Evolutionary conservation across 495 filamentous ascomycete genomes (phyloP), one percentile per base, ranked within the genome.

Genomic region (Thozetella sp.): DNA sequence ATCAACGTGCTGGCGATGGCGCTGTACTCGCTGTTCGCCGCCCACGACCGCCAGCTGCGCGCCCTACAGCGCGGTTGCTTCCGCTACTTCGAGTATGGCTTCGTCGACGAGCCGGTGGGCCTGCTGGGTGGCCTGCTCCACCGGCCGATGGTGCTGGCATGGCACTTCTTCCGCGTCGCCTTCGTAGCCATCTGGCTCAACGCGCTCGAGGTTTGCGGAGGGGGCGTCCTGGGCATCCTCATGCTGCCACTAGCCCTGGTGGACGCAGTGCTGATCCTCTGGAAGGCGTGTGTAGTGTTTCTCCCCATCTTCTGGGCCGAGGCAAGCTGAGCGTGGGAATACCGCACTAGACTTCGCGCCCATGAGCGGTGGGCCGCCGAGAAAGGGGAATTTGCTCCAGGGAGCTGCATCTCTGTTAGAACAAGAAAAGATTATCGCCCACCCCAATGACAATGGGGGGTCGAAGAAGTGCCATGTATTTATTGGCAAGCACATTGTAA

Each of bases 1-100:
- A 94, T 99, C 80, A 99, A 99, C 72, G 96, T 97, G 59, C 87
- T 99, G 1, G 93, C 96, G 0, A 90, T 93, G 77, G 93, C 95
- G 0, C 83, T 99, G 1, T 98, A 99, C 75, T 74, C 79, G 23
- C 83, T 98, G 1, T 99, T 99, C 73, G 91, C 96, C 13, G 95
- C 96, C 43, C 80, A 94, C 69, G 90, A 93, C 72, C 63, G 76
- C 43, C 82, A 92, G 59, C 88, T 99, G 37, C 82, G 82, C 59
- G 87, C 89, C 27, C 87, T 98, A 26, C 93, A 97, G 77, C 85
- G 81, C 53, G 95, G 95, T 51, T 98, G 96, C 78, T 98, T 98
- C 80, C 79, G 81, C 46, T 99, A 99, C 71, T 99, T 99, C 80
- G 78, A 93, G 69, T 74, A 84, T 37, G 96, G 95, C 40, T 83